phyloP scores from a whole-genome alignment of 768 basidiomycete species.

The Floccularia luteovirens region DNA sequence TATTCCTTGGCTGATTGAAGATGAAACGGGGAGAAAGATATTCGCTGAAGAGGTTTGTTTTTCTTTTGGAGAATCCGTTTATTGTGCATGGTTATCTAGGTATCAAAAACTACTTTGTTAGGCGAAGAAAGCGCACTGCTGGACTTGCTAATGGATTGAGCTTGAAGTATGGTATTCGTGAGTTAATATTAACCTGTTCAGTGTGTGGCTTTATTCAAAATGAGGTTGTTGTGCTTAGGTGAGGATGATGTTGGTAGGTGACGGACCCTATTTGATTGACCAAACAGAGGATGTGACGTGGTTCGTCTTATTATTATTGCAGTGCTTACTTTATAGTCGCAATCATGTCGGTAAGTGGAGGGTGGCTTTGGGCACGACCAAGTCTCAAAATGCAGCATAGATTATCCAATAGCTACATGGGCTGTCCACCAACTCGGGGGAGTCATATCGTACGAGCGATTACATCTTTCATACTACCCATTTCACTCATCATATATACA shows the following conservation, averaged over 20 bases:
- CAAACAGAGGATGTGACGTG: not conserved
- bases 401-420: conserved; percentile 50
- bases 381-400: conserved; percentile 15
- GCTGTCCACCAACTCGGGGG: conserved; percentile 50
- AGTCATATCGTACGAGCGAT: conserved; percentile 51
- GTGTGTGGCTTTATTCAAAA: not conserved
- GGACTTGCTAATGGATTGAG: conserved; percentile 41
- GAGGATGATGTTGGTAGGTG: conserved; percentile 45
- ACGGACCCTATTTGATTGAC: not conserved
- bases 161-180: conserved; percentile 34
- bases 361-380: not conserved
- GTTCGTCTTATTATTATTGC: conserved; percentile 27
- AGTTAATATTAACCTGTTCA: conserved; percentile 6
- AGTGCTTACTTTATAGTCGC: conserved; percentile 56
- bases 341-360: conserved; percentile 51
- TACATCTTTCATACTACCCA: not conserved
- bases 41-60: conserved; percentile 30
- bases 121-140: conserved; percentile 39
- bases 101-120: not conserved
- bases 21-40: conserved; percentile 33
- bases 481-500: conserved; percentile 13
- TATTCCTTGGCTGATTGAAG: conserved; percentile 42
- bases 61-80: not conserved
- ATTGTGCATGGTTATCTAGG: not conserved
- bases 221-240: conserved; percentile 10